Conservation (phyloP, 2,329 filamentous ascomycete genomes). For the Scedosporium dehoogii region DNA sequence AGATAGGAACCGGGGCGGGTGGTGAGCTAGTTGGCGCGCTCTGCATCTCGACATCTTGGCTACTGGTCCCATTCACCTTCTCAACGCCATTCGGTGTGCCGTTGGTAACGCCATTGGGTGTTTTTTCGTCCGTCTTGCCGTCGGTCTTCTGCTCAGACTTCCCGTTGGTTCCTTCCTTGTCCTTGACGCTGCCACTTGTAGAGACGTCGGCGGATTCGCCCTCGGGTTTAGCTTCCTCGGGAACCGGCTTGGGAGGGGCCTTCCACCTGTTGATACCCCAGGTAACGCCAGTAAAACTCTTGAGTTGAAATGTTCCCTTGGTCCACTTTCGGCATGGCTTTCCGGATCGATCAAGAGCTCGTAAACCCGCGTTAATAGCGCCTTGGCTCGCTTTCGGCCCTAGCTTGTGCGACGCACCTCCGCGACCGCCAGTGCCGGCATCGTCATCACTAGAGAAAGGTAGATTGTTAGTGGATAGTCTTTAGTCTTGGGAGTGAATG, state of each 20-base stretch:
- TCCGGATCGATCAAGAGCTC: constrained; percentile 84
- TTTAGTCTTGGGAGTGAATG: neutral
- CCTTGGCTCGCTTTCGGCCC: constrained; percentile 95
- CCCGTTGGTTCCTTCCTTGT: constrained; percentile 41
- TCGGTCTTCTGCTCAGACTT: constrained; percentile 38
- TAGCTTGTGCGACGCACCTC: constrained; percentile 62
- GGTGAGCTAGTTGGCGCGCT: constrained; percentile 40
- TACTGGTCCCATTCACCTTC: constrained; percentile 31
- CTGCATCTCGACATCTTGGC: constrained; percentile 41
- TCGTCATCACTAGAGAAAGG: constrained; percentile 50
- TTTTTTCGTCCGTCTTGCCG: constrained; percentile 27
- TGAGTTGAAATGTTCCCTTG: constrained; percentile 71
- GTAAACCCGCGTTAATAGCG: constrained; percentile 92
- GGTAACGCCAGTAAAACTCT: constrained; percentile 80
- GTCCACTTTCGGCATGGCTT: constrained; percentile 89
- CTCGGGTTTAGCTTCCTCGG: constrained; percentile 32
- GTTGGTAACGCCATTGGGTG: constrained; percentile 1
- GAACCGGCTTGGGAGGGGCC: constrained; percentile 51
- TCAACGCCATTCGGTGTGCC: constrained; percentile 19
- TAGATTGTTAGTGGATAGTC: constrained; percentile 8
- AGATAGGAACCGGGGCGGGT: constrained; percentile 37
- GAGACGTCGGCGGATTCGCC: constrained; percentile 11
- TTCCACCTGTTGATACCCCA: constrained; percentile 82
- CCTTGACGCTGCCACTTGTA: constrained; percentile 47
- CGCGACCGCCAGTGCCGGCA: constrained; percentile 38